phyloP scores from a whole-genome alignment of 495 filamentous ascomycete species.

The Penicillium cinerascens region DNA sequence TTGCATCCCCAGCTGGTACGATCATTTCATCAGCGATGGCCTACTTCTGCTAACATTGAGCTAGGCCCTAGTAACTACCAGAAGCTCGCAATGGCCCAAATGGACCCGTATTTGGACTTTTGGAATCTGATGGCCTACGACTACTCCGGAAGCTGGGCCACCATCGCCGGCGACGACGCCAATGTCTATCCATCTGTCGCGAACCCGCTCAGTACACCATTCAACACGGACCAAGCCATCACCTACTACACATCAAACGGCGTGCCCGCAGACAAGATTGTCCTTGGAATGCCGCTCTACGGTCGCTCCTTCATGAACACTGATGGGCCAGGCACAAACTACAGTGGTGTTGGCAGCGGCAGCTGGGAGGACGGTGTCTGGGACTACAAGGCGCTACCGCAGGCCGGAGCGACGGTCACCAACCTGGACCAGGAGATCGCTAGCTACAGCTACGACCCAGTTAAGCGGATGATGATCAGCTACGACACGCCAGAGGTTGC shows the following conservation, averaged over 20 bases:
- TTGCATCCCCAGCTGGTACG: conserved; percentile 56
- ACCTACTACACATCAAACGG: conserved; percentile 60
- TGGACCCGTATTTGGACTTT: conserved; percentile 65
- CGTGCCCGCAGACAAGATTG: conserved; percentile 63
- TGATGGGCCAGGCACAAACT: conserved; percentile 63
- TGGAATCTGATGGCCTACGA: conserved; percentile 80
- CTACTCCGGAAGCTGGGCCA: conserved; percentile 69
- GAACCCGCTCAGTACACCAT: conserved; percentile 60
- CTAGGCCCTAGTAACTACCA: conserved; percentile 59
- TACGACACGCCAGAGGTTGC: conserved; percentile 69
- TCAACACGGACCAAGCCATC: conserved; percentile 62
- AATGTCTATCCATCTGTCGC: conserved; percentile 59
- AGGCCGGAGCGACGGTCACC: conserved; percentile 23
- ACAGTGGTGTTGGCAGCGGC: conserved; percentile 61
- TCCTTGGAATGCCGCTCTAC: conserved; percentile 83
- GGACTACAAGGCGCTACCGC: conserved; percentile 66
- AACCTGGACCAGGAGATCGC: conserved; percentile 34
- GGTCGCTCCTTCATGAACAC: conserved; percentile 76
- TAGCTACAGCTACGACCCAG: conserved; percentile 66
- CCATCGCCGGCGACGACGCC: conserved; percentile 65
- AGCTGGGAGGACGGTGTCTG: conserved; percentile 75
- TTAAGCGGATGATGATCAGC: conserved; percentile 59
- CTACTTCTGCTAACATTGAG: conserved; percentile 13
- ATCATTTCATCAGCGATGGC: background rate
- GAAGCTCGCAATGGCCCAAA: conserved; percentile 54